Conservation (phyloP, 2,329 filamentous ascomycete species). For the Dothistroma pini region DNA sequence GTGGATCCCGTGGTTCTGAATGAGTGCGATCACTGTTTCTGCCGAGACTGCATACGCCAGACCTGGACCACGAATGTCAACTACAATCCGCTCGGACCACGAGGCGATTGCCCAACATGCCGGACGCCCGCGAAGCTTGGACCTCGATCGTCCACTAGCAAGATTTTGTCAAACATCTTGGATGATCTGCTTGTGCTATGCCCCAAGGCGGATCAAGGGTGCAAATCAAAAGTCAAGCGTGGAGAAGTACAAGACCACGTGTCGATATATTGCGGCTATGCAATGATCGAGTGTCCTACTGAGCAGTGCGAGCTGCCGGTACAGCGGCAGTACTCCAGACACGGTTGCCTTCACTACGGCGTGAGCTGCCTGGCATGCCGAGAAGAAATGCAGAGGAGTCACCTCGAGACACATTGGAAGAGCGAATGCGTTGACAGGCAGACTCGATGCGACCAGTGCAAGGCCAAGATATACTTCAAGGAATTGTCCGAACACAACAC, state of each 20-base stretch:
- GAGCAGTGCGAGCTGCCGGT: slow-evolving; percentile 50
- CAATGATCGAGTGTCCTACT: slow-evolving; percentile 51
- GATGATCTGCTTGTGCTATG: slow-evolving; percentile 60
- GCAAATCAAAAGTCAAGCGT: slow-evolving; percentile 51
- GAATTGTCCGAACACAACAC: slow-evolving; percentile 42
- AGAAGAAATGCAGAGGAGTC: slow-evolving; percentile 51
- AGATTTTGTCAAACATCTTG: slow-evolving; percentile 58
- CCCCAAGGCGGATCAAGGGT: slow-evolving; percentile 53
- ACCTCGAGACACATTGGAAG: slow-evolving; percentile 45
- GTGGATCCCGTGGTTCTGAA: slow-evolving; percentile 54
- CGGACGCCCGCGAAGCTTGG: slow-evolving; percentile 44
- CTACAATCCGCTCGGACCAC: slow-evolving; percentile 32
- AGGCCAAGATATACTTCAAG: slow-evolving; percentile 39
- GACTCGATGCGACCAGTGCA: slow-evolving; percentile 43
- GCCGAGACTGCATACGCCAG: slow-evolving; percentile 54
- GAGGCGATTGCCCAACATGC: slow-evolving; percentile 54
- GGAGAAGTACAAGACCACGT: slow-evolving; percentile 58
- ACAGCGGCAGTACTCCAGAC: slow-evolving; percentile 53
- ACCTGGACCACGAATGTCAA: slow-evolving; percentile 40
- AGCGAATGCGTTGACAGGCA: slow-evolving; percentile 50
- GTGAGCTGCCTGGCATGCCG: slow-evolving; percentile 53
- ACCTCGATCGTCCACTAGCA: slow-evolving; percentile 40
- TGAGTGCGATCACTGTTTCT: slow-evolving; percentile 63
- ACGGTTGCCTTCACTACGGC: slow-evolving; percentile 53
- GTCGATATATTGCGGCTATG: slow-evolving; percentile 57